Conservation (phyloP, 169 alveolate genomes). For the Plasmodium fragile region DNA sequence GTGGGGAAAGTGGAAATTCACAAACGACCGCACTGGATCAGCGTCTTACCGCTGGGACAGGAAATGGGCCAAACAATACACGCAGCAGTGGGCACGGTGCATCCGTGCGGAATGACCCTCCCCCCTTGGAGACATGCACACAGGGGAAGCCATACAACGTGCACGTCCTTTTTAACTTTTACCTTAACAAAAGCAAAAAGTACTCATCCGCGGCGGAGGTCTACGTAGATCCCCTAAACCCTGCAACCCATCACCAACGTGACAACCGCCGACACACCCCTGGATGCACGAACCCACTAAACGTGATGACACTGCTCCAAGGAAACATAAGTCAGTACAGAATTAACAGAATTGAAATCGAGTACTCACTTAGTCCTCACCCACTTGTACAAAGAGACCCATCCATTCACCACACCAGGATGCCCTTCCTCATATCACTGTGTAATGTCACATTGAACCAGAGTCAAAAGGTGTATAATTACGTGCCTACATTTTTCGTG, state of each 20-base stretch:
- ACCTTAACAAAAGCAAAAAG: constrained; percentile 24
- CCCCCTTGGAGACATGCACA: background rate
- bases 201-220: constrained; percentile 22
- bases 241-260: background rate
- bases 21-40: background rate
- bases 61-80: too few relatives aligned
- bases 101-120: too few relatives aligned
- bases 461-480: constrained; percentile 47
- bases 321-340: constrained; percentile 40
- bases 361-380: constrained; percentile 23
- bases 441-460: constrained; percentile 25
- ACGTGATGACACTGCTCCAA: constrained; percentile 36
- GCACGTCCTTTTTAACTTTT: constrained; percentile 51
- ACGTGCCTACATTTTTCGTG: constrained; percentile 43
- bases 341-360: constrained; percentile 64
- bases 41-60: background rate
- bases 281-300: constrained; percentile 4
- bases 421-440: constrained; percentile 50
- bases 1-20: background rate
- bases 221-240: constrained; percentile 5
- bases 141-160: background rate
- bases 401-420: background rate
- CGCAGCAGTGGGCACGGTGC: too few relatives aligned
- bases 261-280: background rate
- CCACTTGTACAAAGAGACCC: background rate